Base-by-base conservation (phyloP, 371 early-diverging fungal genomes). In the Fennellomyces sp. region DNA sequence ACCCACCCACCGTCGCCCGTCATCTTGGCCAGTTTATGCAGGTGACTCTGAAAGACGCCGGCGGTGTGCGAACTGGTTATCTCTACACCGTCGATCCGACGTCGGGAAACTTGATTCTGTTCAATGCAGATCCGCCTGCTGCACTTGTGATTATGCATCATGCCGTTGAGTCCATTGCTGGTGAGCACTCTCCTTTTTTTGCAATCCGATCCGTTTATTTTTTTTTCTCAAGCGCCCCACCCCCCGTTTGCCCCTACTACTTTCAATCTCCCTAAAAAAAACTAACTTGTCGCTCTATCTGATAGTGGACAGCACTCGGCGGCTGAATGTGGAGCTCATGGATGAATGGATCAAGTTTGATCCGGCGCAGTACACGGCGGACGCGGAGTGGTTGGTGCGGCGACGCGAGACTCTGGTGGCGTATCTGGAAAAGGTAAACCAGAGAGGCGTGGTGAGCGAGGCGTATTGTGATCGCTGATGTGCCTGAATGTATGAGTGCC, bases 1-100 rank as follows among this genome's bases (percentile, higher is more conserved):
- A 45, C 23, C 45, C 1, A 45, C 23, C 45, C 19, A 12, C 23
- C 3, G 5, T 45, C 10, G 45, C 21, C 5, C 45, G 21, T 21
- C 23, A 45, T 23, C 23, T 4, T 45, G 45, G 45, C 10, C 3
- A 45, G 8, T 45, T 8, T 45, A 45, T 45, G 10, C 19, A 45
- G n/a, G 45, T 45, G 21, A 45, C 45, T 27, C 23, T 45, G 0
- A 45, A 45, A 3, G 45, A 45, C 23, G 45, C 5, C 39, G 39
- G 45, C 21, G 21, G n/a, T 45, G n/a, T 45, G 23, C 19, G 45
- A 45, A 45, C 17, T 10, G 78, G 78, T 1, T 74, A 65, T 55
- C 56, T 78, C 7, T 74, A 72, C 45, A 72, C 72, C 13, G 36
- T 78, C 2, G 78, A 78, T 42, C 78, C 78, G 0, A 27, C 50